phyloP scores from a whole-genome alignment of 1,139 yeast genomes.

The Hyphopichia fennica region DNA sequence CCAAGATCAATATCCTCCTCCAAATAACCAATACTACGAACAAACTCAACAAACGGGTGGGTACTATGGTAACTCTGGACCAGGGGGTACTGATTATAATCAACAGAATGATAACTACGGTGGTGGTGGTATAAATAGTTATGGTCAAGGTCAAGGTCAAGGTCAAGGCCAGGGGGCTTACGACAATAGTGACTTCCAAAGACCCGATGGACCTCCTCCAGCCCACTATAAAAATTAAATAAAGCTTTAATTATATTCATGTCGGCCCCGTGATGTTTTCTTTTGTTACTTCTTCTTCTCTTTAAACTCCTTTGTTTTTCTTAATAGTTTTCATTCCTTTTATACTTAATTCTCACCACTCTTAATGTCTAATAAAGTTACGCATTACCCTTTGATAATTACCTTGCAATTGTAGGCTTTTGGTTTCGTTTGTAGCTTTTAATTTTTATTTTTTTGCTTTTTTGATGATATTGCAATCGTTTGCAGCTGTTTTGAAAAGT shows the following conservation, averaged over 20 bases:
- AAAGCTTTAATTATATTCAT: too few species aligned
- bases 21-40: slow-evolving; percentile 13
- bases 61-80: slow-evolving; percentile 5
- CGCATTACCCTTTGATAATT: too few species aligned
- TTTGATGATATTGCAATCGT: too few species aligned
- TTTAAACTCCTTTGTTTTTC: not conserved
- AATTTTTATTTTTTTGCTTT: too few species aligned
- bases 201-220: slow-evolving; percentile 25
- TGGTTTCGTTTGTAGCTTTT: too few species aligned
- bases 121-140: slow-evolving; percentile 6
- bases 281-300: not conserved
- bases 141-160: slow-evolving; percentile 2
- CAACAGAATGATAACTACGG: not conserved
- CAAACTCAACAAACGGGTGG: slow-evolving; percentile 14
- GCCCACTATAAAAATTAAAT: slow-evolving; percentile 13
- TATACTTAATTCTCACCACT: too few species aligned
- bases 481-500: too few species aligned
- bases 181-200: slow-evolving; percentile 9
- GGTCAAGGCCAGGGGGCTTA: not conserved
- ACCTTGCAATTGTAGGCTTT: too few species aligned
- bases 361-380: too few species aligned
- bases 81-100: not conserved
- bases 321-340: too few species aligned
- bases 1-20: slow-evolving; percentile 4
- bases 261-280: too few species aligned